These are phyloP conservation scores for Mycena capillaripes DNA, from an alignment of 768 basidiomycete genomes.

Conservation along the genomic window DNA sequence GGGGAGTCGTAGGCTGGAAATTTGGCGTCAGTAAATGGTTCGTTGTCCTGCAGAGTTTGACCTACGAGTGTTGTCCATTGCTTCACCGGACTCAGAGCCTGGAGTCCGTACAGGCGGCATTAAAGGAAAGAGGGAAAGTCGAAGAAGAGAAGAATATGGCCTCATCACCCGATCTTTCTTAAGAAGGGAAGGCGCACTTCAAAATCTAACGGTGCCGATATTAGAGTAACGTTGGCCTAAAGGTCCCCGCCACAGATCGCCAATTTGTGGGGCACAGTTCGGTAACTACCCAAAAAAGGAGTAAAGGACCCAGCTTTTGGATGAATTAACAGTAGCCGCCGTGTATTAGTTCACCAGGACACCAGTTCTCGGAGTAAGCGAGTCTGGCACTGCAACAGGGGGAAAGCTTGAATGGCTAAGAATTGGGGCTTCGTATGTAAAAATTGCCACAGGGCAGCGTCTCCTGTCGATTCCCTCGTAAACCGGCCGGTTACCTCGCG, in stretches of 20 bases:
- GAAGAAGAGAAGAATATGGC: not conserved
- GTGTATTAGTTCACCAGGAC: not conserved
- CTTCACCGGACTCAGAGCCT: not conserved
- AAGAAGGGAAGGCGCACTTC: not conserved
- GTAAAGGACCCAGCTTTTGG: not conserved
- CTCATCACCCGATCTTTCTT: not conserved
- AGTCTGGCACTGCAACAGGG: not conserved
- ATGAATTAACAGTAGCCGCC: slow-evolving; percentile 13
- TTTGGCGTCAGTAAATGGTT: not conserved
- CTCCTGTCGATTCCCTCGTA: too few species aligned
- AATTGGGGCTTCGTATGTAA: not conserved
- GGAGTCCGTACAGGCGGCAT: not conserved
- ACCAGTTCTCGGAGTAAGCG: not conserved
- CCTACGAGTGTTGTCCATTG: not conserved
- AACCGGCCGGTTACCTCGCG: too few species aligned
- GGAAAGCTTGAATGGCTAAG: not conserved
- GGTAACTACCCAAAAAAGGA: slow-evolving; percentile 13
- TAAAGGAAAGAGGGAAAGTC: not conserved
- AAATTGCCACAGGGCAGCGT: too few species aligned
- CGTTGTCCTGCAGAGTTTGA: too few species aligned
- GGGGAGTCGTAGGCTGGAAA: not conserved
- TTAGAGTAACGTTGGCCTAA: not conserved
- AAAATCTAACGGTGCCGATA: slow-evolving; percentile 1
- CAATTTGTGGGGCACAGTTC: not conserved
- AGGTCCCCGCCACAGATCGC: slow-evolving; percentile 19